Evolutionary conservation across 768 basidiomycete genomes (phyloP).

Genomic region (Boletus sp.): DNA sequence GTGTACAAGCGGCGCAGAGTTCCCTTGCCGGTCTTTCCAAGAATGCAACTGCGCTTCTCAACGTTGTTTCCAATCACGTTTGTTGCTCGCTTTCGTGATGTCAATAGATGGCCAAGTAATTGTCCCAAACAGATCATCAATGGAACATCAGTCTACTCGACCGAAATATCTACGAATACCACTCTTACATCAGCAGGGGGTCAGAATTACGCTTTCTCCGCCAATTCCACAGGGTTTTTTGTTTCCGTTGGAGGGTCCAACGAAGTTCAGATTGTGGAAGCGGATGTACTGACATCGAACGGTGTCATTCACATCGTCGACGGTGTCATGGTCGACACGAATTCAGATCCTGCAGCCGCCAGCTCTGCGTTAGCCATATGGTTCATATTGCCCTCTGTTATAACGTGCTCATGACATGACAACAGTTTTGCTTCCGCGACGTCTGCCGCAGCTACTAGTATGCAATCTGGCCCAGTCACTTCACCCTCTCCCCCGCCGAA

Average conservation of each 20-base stretch:
- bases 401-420: neutral
- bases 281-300: conserved; percentile 60
- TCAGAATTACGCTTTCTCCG: conserved; percentile 44
- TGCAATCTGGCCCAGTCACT: conserved; percentile 43
- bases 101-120: neutral
- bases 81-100: conserved; percentile 12
- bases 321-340: conserved; percentile 46
- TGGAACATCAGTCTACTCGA: conserved; percentile 64
- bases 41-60: conserved; percentile 45
- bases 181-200: conserved; percentile 56
- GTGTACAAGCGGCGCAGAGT: conserved; percentile 38
- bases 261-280: conserved; percentile 50
- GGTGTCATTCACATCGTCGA: conserved; percentile 69
- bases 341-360: conserved; percentile 42
- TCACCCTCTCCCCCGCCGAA: conserved; percentile 2
- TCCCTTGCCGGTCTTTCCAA: conserved; percentile 31
- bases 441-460: conserved; percentile 38
- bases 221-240: conserved; percentile 57
- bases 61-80: conserved; percentile 60
- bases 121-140: conserved; percentile 51
- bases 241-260: conserved; percentile 44
- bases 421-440: conserved; percentile 44
- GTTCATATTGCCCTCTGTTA: neutral
- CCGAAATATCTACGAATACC: conserved; percentile 35
- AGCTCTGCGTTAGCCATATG: conserved; percentile 48